Conservation (phyloP, 2,329 filamentous ascomycete species). For the Aspergillus oerlinghausenensis region DNA sequence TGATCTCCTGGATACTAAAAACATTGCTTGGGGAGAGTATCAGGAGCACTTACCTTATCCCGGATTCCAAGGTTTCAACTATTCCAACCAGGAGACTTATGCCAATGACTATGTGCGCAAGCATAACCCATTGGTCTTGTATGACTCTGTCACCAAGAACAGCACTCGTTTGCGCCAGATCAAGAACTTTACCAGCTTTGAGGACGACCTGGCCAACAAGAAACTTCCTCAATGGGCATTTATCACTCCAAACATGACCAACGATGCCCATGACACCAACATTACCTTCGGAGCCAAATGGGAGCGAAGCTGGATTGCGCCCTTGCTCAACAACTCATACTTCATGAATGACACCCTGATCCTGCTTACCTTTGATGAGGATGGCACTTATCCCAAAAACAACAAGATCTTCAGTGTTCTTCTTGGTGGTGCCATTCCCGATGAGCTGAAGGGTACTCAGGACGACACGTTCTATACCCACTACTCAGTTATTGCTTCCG, state of each 20-base stretch:
- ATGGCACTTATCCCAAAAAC: conserved; percentile 60
- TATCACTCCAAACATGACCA: conserved; percentile 52
- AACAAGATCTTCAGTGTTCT: conserved; percentile 69
- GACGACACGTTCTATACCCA: conserved; percentile 70
- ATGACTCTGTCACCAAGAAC: conserved; percentile 58
- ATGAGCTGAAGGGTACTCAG: conserved; percentile 58
- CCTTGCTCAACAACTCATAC: conserved; percentile 62
- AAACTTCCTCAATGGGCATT: conserved; percentile 66
- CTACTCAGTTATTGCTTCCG: conserved; percentile 66
- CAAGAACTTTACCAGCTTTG: conserved; percentile 70
- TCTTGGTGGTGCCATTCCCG: conserved; percentile 67
- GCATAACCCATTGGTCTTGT: conserved; percentile 67
- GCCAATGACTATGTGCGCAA: conserved; percentile 77
- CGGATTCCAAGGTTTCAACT: conserved; percentile 64
- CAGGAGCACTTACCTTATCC: conserved; percentile 73
- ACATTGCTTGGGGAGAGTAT: conserved; percentile 67
- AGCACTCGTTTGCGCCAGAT: conserved; percentile 60
- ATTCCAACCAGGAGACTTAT: conserved; percentile 55
- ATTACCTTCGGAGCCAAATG: conserved; percentile 66
- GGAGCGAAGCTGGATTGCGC: conserved; percentile 64
- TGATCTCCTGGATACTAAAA: conserved; percentile 63
- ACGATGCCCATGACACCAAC: conserved; percentile 70
- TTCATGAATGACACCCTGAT: conserved; percentile 76
- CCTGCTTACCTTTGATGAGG: conserved; percentile 81
- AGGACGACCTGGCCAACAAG: conserved; percentile 59